Evolutionary conservation across 179 eudicot species (phyloP), one percentile per base, ranked within the genome.

Genomic region (Corrigiola litoralis): DNA sequence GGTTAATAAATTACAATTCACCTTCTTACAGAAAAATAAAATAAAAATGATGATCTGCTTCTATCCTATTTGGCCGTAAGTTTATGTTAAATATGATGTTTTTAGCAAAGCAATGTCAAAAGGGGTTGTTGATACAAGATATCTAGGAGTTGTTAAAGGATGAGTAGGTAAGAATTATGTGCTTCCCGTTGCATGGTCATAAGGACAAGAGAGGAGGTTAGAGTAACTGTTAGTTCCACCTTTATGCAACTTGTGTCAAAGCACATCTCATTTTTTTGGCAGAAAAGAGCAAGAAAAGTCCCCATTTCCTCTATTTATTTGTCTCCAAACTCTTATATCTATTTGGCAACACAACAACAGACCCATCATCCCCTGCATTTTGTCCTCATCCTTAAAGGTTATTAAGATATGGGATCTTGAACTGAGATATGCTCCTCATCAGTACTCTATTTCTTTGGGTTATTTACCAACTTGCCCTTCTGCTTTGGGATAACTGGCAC

Each of bases 151-250:
- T 49, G 59, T 67, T 56, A 46, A 68, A 0, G 42, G 16, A 56
- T 29, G 75, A 66, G 75, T 67, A 63, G 80, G 73, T 64, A 57
- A 45, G 7, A 66, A 45, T 37, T 32, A 58, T 63, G 57, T 66
- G 70, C 52, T 65, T 36, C 49, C 45, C 63, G 56, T 67, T 72
- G 73, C 68, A 54, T 65, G 44, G 77, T 68, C 67, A 64, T 41
- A 51, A 17, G 16, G 28, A 27, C 17, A 36, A 11, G 11, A 54
- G 14, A 34, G 32, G 36, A 47, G n/a, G 36, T 63, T 56, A 24
- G 47, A 66, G 83, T 69, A 84, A 84, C 80, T 84, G 83, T 76
- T 64, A 76, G 54, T 60, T 63, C 63, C 33, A 61, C 37, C 82
- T 81, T 84, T 84, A 72, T 66, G 77, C 82, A 69, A 72, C 61